Base-by-base conservation (phyloP, 1,284 basidiomycete species). In the Cronartium quercuum region DNA sequence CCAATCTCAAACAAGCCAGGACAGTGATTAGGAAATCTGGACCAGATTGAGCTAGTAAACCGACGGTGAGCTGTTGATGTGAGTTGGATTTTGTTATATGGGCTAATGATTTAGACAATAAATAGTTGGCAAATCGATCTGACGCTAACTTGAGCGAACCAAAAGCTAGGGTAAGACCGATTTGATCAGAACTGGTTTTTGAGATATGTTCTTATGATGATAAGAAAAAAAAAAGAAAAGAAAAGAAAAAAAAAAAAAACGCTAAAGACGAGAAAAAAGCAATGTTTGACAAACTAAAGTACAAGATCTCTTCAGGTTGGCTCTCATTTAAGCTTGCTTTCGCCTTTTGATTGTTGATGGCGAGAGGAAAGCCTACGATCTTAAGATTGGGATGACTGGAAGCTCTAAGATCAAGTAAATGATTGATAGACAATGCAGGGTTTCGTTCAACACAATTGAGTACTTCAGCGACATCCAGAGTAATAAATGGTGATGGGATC, bases 11-110 rank as follows among this genome's bases (percentile, higher is more conserved):
- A 38, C 60, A 62, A 62, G 60, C 60, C 29, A 62, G 18, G n/a
- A 62, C 29, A 21, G 60, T 62, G 37, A 62, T 62, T 7, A 62
- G 37, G 60, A 62, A 62, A 35, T 62, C 60, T 13, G 60, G 60
- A 62, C 60, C 60, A 24, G 60, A 62, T 62, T 34, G 21, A 37
- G 29, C 51, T 21, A 57, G 29, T 15, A 57, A 62, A 12, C 37
- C 29, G 15, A 62, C 18, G 29, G 60, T 38, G 37, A 37, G n/a
- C 34, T 35, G 29, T 38, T 34, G 6, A 15, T 24, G 34, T 34
- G 18, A 13, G n/a, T 62, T 37, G 34, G 29, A 12, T 62, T 62
- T n/a, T 18, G 10, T 18, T 62, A n/a, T 6, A 38, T 34, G 29
- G 37, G 60, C 18, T 34, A 34, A 13, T 24, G 29, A 34, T 13